Percentiles rank a stretch among this genome's conserved stretches.
These are phyloP conservation scores for Saccharomyces eubayanus DNA, from an alignment of 805 yeast species.

Conservation along the genomic window DNA sequence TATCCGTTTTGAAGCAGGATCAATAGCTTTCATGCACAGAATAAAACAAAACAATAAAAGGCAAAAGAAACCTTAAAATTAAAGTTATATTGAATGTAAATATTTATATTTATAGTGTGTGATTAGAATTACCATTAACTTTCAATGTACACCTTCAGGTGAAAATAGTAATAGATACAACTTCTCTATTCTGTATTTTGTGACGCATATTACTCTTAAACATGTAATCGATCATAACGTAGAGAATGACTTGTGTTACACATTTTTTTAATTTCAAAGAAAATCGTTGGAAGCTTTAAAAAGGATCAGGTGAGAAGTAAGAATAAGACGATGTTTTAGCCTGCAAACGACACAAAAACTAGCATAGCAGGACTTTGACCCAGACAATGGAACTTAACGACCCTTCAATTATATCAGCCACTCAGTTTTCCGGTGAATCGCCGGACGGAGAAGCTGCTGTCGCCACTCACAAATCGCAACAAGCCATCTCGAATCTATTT, in stretches of 20 bases:
- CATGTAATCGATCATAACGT: neutral
- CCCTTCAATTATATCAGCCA: slow-evolving; percentile 15
- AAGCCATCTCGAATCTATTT: neutral
- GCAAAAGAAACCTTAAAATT: neutral
- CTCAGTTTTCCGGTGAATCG: neutral
- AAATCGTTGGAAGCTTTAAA: neutral
- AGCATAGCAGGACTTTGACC: neutral
- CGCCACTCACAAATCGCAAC: neutral
- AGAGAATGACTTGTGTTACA: neutral
- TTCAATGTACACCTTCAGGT: neutral
- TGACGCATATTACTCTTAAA: neutral
- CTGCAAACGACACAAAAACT: neutral
- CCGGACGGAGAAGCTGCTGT: neutral
- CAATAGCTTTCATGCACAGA: neutral
- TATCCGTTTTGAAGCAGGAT: neutral
- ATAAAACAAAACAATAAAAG: neutral
- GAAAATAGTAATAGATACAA: neutral
- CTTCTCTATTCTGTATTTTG: neutral
- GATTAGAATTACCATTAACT: neutral
- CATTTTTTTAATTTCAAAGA: neutral
- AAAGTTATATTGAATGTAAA: neutral
- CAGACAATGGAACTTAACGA: slow-evolving; percentile 15
- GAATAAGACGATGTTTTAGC: neutral
- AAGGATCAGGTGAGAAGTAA: neutral
- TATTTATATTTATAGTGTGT: neutral